These are phyloP conservation scores for Talaromyces sp. DNA, from an alignment of 2,329 filamentous ascomycete species.

Conservation along the genomic window DNA sequence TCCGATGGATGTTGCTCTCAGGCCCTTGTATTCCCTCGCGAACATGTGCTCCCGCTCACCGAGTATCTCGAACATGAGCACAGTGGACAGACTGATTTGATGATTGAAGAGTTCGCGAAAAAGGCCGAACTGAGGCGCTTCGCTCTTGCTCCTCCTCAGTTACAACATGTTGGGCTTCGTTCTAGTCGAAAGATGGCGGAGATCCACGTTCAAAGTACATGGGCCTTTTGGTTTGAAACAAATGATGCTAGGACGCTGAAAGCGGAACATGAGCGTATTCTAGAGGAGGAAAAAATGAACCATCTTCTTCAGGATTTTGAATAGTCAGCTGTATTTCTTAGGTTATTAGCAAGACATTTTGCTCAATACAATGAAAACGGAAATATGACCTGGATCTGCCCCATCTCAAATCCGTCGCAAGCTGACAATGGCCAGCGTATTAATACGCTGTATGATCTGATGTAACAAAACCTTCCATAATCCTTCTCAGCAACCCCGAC, in stretches of 20 bases:
- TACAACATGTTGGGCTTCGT: slow-evolving; percentile 24
- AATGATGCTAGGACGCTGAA: slow-evolving; percentile 17
- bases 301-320: not conserved
- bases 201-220: slow-evolving; percentile 22
- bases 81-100: slow-evolving; percentile 20
- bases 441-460: too few relatives aligned
- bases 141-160: slow-evolving; percentile 19
- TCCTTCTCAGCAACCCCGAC: too few relatives aligned
- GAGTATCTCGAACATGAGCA: slow-evolving; percentile 13
- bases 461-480: too few relatives aligned
- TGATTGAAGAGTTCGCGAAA: slow-evolving; percentile 23
- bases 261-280: slow-evolving; percentile 15
- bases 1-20: slow-evolving; percentile 29
- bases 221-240: slow-evolving; percentile 25
- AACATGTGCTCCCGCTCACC: slow-evolving; percentile 16
- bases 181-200: slow-evolving; percentile 22
- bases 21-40: slow-evolving; percentile 25
- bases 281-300: not conserved
- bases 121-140: slow-evolving; percentile 5
- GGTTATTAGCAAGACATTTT: too few relatives aligned
- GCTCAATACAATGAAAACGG: too few relatives aligned
- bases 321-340: not conserved
- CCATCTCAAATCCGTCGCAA: too few relatives aligned
- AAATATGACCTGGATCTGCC: too few relatives aligned
- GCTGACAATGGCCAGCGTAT: too few relatives aligned